Evolutionary conservation across 352 stramenopile species (phyloP).

Genomic region (Pythium monospermum): DNA sequence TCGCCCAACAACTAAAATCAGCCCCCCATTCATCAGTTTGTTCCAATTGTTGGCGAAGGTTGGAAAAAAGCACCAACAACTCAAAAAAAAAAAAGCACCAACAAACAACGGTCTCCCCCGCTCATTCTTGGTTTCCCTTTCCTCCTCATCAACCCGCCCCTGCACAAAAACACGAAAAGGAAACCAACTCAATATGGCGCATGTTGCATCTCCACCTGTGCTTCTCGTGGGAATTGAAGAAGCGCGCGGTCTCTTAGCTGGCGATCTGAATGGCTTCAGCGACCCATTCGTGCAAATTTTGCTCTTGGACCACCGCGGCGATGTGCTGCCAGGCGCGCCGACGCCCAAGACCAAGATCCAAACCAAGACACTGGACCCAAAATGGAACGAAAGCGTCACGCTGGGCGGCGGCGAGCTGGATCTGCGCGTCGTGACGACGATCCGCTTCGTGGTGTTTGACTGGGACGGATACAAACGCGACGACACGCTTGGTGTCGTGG

Average conservation of each 20-base stretch:
- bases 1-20: too few relatives aligned
- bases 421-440: slow-evolving; percentile 51
- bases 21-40: too few relatives aligned
- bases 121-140: not conserved
- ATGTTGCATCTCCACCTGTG: slow-evolving; percentile 3
- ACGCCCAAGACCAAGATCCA: slow-evolving; percentile 50
- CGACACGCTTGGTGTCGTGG: slow-evolving; percentile 60
- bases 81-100: not conserved
- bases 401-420: slow-evolving; percentile 45
- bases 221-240: slow-evolving; percentile 40
- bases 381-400: slow-evolving; percentile 44
- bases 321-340: slow-evolving; percentile 30
- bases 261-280: slow-evolving; percentile 66
- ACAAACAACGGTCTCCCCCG: not conserved
- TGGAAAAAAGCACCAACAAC: too few relatives aligned
- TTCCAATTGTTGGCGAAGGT: too few relatives aligned
- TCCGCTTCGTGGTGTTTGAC: slow-evolving; percentile 54
- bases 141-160: not conserved
- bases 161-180: not conserved
- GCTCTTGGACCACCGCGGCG: slow-evolving; percentile 45
- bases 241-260: slow-evolving; percentile 53
- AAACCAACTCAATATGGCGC: slow-evolving; percentile 7
- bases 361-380: slow-evolving; percentile 44
- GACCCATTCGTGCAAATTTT: slow-evolving; percentile 62
- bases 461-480: slow-evolving; percentile 57